Percentiles rank a stretch among this genome's conserved stretches.
These are phyloP conservation scores for Ustilago trichophora DNA, from an alignment of 1,284 basidiomycete species.

Conservation along the genomic window DNA sequence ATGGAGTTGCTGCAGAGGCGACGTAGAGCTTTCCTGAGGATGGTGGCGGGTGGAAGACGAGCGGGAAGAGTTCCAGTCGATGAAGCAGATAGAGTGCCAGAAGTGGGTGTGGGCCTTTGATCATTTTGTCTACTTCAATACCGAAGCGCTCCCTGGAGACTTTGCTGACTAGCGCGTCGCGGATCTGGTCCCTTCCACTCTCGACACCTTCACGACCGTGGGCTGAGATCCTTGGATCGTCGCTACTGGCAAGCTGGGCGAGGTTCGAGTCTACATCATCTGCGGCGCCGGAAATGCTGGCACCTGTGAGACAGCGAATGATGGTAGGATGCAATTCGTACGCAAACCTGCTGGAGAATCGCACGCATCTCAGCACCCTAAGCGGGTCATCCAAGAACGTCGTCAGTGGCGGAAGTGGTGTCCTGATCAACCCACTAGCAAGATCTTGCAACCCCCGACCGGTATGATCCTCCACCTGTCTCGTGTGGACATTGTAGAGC, in stretches of 20 bases:
- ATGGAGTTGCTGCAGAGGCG: neutral
- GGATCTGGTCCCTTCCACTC: conserved; percentile 70
- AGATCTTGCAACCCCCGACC: conserved; percentile 83
- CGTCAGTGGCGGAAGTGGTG: conserved; percentile 83
- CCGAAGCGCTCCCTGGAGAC: conserved; percentile 65
- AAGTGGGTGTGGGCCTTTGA: conserved; percentile 59
- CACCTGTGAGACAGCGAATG: conserved; percentile 50
- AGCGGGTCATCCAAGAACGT: conserved; percentile 96
- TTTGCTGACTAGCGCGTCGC: conserved; percentile 55
- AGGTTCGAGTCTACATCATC: conserved; percentile 6
- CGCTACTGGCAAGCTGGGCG: conserved; percentile 19
- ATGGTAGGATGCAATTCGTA: conserved; percentile 82
- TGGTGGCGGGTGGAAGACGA: conserved; percentile 55
- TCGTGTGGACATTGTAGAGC: conserved; percentile 93
- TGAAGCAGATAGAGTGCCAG: conserved; percentile 52
- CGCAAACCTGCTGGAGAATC: conserved; percentile 90
- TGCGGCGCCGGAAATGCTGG: conserved; percentile 1
- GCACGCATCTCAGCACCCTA: conserved; percentile 85
- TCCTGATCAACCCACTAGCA: conserved; percentile 81
- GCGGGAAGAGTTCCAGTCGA: conserved; percentile 52
- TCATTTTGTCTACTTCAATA: conserved; percentile 67
- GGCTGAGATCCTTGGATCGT: conserved; percentile 28
- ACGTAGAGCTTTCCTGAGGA: conserved; percentile 19
- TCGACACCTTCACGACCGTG: conserved; percentile 18
- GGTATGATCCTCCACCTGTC: conserved; percentile 88